Evolutionary conservation across 2,329 filamentous ascomycete genomes (phyloP).

Genomic region (Myriosclerotinia scirpicola): DNA sequence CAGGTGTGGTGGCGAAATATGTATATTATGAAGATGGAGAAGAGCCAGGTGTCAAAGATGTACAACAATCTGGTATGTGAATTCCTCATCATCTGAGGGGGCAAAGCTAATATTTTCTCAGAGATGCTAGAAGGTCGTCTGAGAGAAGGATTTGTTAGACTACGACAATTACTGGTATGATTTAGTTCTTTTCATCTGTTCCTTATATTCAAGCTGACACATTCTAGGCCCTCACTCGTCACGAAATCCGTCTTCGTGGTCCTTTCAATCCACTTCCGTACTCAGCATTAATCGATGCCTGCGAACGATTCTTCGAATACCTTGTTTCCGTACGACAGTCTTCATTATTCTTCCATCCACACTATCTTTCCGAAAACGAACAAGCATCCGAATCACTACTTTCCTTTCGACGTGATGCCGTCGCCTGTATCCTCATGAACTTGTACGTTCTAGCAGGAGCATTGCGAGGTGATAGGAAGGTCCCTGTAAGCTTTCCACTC

Average conservation of each 20-base stretch:
- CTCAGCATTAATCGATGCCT: constrained; percentile 54
- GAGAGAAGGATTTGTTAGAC: constrained; percentile 59
- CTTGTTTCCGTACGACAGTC: constrained; percentile 58
- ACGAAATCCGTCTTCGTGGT: constrained; percentile 58
- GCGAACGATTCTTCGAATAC: constrained; percentile 60
- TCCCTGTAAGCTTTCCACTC: constrained; percentile 42
- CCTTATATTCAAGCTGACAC: constrained; percentile 1
- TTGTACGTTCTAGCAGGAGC: constrained; percentile 59
- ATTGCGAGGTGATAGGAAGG: constrained; percentile 50
- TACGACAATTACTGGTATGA: constrained; percentile 51
- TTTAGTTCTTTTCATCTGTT: background rate
- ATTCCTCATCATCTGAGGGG: background rate
- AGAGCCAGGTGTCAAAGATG: constrained; percentile 52
- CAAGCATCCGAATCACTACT: constrained; percentile 52
- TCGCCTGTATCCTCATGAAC: constrained; percentile 58
- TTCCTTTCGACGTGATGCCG: constrained; percentile 54
- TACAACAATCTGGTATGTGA: constrained; percentile 46
- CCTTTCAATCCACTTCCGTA: constrained; percentile 59
- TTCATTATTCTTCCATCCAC: constrained; percentile 57
- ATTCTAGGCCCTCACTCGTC: constrained; percentile 51
- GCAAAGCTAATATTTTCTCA: constrained; percentile 24
- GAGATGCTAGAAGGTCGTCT: constrained; percentile 59
- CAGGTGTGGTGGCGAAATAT: constrained; percentile 52
- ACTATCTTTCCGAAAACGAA: constrained; percentile 51
- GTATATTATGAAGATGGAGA: constrained; percentile 58